Evolutionary conservation across 495 filamentous ascomycete genomes (phyloP), one percentile per base, ranked within the genome.

Genomic region (Penicillium robsamsonii): DNA sequence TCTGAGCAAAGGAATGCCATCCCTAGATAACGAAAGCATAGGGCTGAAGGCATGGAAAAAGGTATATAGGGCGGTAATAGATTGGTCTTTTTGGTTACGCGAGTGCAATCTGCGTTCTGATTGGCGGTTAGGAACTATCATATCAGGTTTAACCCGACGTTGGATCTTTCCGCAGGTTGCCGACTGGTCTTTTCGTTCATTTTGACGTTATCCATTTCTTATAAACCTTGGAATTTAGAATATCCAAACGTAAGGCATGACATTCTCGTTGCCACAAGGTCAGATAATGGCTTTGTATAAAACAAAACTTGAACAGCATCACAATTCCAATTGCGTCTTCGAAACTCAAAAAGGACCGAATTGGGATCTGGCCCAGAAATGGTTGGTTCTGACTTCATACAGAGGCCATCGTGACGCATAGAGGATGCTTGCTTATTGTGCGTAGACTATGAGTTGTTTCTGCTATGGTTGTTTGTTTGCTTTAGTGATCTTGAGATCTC

Each of bases 391-490:
- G 54, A 63, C 66, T 67, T 64, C 62, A 69, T 66, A 55, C 60
- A 55, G 57, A 64, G 56, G 48, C 55, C 60, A 67, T 64, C 61
- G 69, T 72, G 65, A 72, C 65, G 67, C 69, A 67, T 64, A 69
- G 63, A 67, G 61, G 65, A 64, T 47, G 47, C 47, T 46, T 51
- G 24, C 41, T 55, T 25, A n/a, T n/a, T n/a, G n/a, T n/a, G n/a
- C n/a, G n/a, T n/a, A n/a, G n/a, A n/a, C n/a, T n/a, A n/a, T n/a
- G n/a, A n/a, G n/a, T n/a, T n/a, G n/a, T n/a, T n/a, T n/a, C n/a
- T n/a, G n/a, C n/a, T n/a, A n/a, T n/a, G n/a, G n/a, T n/a, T n/a
- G n/a, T n/a, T n/a, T n/a, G n/a, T n/a, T n/a, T n/a, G n/a, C n/a
- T n/a, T n/a, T n/a, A n/a, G n/a, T n/a, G n/a, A n/a, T n/a, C n/a